Evolutionary conservation across 306 rosid genomes (phyloP).

Genomic region (Pterocarpus macrocarpus): DNA sequence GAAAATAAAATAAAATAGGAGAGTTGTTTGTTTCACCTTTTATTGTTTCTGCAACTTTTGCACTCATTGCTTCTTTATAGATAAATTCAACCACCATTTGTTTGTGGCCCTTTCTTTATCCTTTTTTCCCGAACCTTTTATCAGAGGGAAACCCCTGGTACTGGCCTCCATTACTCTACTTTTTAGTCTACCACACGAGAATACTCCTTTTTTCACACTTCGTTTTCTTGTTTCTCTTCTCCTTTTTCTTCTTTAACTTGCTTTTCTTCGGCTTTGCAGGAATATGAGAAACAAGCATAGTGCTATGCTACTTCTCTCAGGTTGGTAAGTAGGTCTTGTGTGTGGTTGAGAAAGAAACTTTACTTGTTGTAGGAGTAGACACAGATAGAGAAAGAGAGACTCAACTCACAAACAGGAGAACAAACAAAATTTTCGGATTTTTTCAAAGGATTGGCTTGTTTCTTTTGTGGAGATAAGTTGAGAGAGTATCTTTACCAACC

Average conservation of each 20-base stretch:
- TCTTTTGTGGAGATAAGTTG: too few species aligned
- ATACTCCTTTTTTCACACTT: conserved; percentile 66
- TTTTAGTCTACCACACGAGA: conserved; percentile 87
- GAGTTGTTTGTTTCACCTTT: conserved; percentile 41
- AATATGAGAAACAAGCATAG: conserved; percentile 62
- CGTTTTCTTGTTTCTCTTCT: conserved; percentile 50
- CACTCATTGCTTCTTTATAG: conserved; percentile 51
- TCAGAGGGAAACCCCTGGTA: conserved; percentile 53
- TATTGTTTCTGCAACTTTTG: conserved; percentile 55
- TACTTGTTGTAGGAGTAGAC: conserved; percentile 60
- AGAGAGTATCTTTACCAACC: not conserved
- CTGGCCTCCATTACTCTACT: conserved; percentile 42
- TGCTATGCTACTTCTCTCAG: conserved; percentile 56
- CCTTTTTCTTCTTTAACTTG: conserved; percentile 50
- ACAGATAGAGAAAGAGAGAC: not conserved
- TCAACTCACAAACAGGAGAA: not conserved
- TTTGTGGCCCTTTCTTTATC: conserved; percentile 27
- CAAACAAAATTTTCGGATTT: conserved; percentile 27
- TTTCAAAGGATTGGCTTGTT: not conserved
- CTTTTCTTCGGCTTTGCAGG: conserved; percentile 59
- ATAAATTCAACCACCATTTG: conserved; percentile 66
- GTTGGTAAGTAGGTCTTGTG: conserved; percentile 73
- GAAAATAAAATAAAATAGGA: not conserved
- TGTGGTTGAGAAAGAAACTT: conserved; percentile 85
- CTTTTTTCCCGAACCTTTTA: conserved; percentile 38